Evolutionary conservation across 768 basidiomycete genomes (phyloP).

Genomic region (Trametes gibbosa): DNA sequence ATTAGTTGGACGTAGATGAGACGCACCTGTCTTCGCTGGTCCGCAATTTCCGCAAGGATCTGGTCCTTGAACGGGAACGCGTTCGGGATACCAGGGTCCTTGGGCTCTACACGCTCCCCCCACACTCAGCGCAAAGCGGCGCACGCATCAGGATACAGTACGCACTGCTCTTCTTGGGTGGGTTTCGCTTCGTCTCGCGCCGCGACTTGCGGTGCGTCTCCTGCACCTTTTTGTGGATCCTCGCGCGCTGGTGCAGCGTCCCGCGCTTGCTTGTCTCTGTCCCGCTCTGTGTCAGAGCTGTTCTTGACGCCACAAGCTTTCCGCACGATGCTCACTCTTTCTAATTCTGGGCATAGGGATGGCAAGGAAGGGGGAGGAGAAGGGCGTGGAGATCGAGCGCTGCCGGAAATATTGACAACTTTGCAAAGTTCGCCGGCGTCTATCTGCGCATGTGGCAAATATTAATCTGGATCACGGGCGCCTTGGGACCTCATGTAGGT

Average conservation of each 20-base stretch:
- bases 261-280: slow-evolving; percentile 82
- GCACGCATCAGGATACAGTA: slow-evolving; percentile 11
- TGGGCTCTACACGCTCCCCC: slow-evolving; percentile 53
- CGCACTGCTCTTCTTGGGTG: slow-evolving; percentile 87
- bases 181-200: slow-evolving; percentile 74
- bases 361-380: background rate
- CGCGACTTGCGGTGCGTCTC: slow-evolving; percentile 76
- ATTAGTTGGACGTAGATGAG: background rate
- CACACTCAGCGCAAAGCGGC: slow-evolving; percentile 4
- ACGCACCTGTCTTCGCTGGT: slow-evolving; percentile 71
- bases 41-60: slow-evolving; percentile 86
- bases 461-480: no score
- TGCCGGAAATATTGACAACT: background rate
- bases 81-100: slow-evolving; percentile 93
- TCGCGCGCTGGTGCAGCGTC: slow-evolving; percentile 70
- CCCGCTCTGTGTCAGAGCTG: background rate
- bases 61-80: slow-evolving; percentile 93
- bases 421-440: background rate
- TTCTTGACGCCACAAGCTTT: background rate
- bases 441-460: background rate
- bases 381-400: background rate
- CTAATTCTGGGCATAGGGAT: slow-evolving; percentile 60
- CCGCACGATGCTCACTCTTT: slow-evolving; percentile 49
- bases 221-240: slow-evolving; percentile 68
- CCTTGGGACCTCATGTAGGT: no score